phyloP scores from a whole-genome alignment of 495 filamentous ascomycete species.

The Aspergillus taichungensis region DNA sequence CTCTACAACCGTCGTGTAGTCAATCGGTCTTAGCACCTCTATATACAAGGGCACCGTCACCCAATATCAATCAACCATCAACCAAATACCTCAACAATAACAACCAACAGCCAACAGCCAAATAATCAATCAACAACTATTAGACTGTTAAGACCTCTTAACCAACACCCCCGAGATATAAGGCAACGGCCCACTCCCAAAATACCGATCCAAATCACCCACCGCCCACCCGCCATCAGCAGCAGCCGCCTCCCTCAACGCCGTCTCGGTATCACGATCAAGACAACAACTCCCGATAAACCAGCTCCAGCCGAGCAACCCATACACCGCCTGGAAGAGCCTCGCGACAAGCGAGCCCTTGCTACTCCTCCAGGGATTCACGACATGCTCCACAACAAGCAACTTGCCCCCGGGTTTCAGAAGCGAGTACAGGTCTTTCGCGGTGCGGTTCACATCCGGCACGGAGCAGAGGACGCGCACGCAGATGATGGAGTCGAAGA shows the following conservation, averaged over 20 bases:
- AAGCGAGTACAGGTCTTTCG: constrained; percentile 48
- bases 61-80: no score
- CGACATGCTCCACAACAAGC: constrained; percentile 67
- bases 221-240: constrained; percentile 45
- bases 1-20: no score
- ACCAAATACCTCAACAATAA: no score
- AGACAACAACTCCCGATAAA: constrained; percentile 54
- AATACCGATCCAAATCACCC: constrained; percentile 42
- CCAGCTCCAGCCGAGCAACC: constrained; percentile 28
- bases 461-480: constrained; percentile 67
- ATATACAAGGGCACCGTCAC: no score
- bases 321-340: constrained; percentile 25
- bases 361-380: constrained; percentile 33
- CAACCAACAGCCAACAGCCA: no score
- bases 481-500: constrained; percentile 60
- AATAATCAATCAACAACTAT: no score
- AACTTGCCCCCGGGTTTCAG: constrained; percentile 59
- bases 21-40: no score
- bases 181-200: constrained; percentile 41
- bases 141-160: constrained; percentile 33
- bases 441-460: constrained; percentile 49
- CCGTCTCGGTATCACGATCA: constrained; percentile 45
- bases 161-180: constrained; percentile 48
- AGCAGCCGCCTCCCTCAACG: constrained; percentile 35
- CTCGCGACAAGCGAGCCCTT: constrained; percentile 45